Evolutionary conservation across 495 filamentous ascomycete genomes (phyloP).

Genomic region (Rostrohypoxylon terebratum): DNA sequence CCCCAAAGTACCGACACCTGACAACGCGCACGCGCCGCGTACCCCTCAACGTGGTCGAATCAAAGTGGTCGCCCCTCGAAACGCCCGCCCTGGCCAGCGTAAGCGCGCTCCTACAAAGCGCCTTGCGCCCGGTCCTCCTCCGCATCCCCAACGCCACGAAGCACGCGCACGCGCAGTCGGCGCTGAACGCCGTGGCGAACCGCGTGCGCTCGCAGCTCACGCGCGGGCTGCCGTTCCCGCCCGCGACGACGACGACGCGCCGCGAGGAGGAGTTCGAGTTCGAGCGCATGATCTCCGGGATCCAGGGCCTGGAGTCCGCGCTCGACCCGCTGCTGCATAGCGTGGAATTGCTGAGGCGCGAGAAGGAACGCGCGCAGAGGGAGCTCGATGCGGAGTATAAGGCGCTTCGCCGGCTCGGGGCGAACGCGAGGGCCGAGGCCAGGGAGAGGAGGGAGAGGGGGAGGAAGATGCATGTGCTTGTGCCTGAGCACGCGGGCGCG

Average conservation of each 20-base stretch:
- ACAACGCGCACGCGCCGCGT: slow-evolving; percentile 55
- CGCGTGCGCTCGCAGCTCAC: slow-evolving; percentile 53
- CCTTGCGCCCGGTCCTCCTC: slow-evolving; percentile 55
- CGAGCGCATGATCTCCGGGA: slow-evolving; percentile 55
- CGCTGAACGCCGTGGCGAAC: slow-evolving; percentile 50
- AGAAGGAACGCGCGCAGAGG: slow-evolving; percentile 55
- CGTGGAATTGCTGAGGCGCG: slow-evolving; percentile 54
- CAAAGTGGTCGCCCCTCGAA: slow-evolving; percentile 60
- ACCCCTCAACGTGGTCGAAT: slow-evolving; percentile 55
- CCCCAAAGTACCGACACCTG: slow-evolving; percentile 53
- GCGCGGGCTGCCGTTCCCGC: slow-evolving; percentile 60
- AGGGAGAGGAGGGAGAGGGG: slow-evolving; percentile 51
- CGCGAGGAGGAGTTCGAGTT: slow-evolving; percentile 60
- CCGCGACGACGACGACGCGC: slow-evolving; percentile 43
- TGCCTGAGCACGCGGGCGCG: slow-evolving; percentile 46
- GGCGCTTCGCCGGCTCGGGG: slow-evolving; percentile 51
- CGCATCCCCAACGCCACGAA: slow-evolving; percentile 53
- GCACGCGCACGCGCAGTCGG: slow-evolving; percentile 52
- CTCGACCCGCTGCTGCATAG: slow-evolving; percentile 60
- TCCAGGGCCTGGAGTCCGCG: slow-evolving; percentile 52
- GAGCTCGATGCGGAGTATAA: slow-evolving; percentile 57
- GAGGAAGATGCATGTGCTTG: slow-evolving; percentile 57
- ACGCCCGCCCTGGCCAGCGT: slow-evolving; percentile 52
- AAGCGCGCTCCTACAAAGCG: slow-evolving; percentile 53
- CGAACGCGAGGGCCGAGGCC: slow-evolving; percentile 55